phyloP scores from a whole-genome alignment of 345 rosid genomes.

The Eucalyptus fibrosa region DNA sequence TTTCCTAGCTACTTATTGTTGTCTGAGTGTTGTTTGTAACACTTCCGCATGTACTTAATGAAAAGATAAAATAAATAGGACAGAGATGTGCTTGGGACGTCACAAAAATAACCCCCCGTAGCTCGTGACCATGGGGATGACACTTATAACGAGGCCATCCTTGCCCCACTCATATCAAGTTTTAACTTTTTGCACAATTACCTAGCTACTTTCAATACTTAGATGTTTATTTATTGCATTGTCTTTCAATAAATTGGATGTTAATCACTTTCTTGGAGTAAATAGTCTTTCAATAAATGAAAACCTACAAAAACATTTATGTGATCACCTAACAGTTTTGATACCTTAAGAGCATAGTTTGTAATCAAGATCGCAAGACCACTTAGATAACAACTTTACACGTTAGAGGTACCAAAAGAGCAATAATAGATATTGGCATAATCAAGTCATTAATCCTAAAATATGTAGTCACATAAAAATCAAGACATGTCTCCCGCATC shows the following conservation, averaged over 20 bases:
- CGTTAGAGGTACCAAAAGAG: not conserved
- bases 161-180: too few species aligned
- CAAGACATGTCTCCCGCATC: not conserved
- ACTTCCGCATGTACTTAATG: too few species aligned
- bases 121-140: too few species aligned
- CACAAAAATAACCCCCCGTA: too few species aligned
- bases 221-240: not conserved
- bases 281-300: not conserved
- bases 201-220: too few species aligned
- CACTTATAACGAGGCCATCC: too few species aligned
- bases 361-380: not conserved
- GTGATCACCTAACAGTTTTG: not conserved
- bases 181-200: too few species aligned
- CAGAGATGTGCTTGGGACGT: too few species aligned
- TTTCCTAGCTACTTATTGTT: too few species aligned
- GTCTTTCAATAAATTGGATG: not conserved
- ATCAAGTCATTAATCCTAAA: not conserved
- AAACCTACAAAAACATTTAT: not conserved
- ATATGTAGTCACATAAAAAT: too few species aligned
- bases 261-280: not conserved
- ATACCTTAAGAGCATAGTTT: not conserved
- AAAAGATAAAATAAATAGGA: too few species aligned
- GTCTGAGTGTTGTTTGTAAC: too few species aligned
- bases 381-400: not conserved
- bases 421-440: not conserved